phyloP scores from a whole-genome alignment of 148 eudicot species.

The Nepenthes gracilis region DNA sequence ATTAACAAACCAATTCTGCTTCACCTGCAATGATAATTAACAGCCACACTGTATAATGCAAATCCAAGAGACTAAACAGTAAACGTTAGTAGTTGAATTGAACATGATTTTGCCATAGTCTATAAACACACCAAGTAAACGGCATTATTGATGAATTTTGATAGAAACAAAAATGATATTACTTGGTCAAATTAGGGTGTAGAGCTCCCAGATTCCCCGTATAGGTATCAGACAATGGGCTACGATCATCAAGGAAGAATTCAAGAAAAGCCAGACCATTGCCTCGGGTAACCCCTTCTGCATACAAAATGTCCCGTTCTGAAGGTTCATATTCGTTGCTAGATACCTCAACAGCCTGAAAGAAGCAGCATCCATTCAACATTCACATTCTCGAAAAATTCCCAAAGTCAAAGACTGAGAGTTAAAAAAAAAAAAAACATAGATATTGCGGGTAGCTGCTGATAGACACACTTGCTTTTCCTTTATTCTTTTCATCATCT shows the following conservation, averaged over 20 bases:
- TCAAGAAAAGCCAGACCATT: conserved; percentile 95
- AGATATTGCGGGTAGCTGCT: no score
- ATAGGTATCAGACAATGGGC: conserved; percentile 88
- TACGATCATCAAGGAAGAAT: conserved; percentile 86
- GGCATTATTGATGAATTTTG: background rate
- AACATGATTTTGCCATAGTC: no score
- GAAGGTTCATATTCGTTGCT: conserved; percentile 96
- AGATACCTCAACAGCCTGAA: conserved; percentile 94
- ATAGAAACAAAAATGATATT: background rate
- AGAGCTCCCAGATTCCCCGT: conserved; percentile 66
- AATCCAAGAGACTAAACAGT: no score
- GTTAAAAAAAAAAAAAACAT: no score
- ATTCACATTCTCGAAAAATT: no score
- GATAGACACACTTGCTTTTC: background rate
- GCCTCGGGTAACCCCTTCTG: conserved; percentile 97
- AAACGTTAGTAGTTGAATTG: no score
- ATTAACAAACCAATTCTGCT: no score
- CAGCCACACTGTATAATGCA: no score
- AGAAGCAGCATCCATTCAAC: background rate
- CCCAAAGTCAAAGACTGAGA: no score
- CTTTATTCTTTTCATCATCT: background rate
- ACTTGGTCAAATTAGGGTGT: conserved; percentile 69
- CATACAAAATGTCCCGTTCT: conserved; percentile 83
- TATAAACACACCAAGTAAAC: background rate
- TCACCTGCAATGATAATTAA: no score